Evolutionary conservation across 2,329 filamentous ascomycete species (phyloP), one percentile per base, ranked within the genome.

Genomic region (Myrmaecium sp.): DNA sequence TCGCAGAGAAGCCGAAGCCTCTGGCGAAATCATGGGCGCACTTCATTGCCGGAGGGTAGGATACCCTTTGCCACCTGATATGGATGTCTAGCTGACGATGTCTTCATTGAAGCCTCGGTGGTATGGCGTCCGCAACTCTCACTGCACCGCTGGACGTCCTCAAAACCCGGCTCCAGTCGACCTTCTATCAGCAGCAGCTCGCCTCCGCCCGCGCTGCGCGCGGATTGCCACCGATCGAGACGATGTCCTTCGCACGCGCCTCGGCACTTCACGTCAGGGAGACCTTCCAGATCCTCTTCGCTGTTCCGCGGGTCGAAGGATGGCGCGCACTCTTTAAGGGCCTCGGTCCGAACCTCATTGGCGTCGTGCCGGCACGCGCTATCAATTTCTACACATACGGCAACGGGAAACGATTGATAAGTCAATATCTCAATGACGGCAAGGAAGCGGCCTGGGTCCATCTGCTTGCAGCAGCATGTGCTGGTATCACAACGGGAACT

Each of bases 321-420:
- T 76, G 74, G 60, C 70, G 82, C 27, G 84, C 82, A 7, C 63
- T 95, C 4, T 95, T 94, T 64, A 92, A 92, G 49, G 86, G 86
- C 13, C 64, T 95, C 3, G 84, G 83, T 0, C 84, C 86, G 1
- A 94, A 92, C 50, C 62, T 94, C 5, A 64, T 89, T 5, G 84
- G 86, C 30, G 83, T 93, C 3, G 77, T 94, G 6, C 84, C 84
- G 2, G 84, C 84, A 11, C 66, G 83, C 33, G 75, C 78, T 27
- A 94, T 94, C 54, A 92, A 91, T 52, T 95, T 95, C 51, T 93
- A 75, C 56, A 74, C 81, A 9, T 93, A 94, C 47, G 82, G 82
- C 26, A 95, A 92, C 47, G 77, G 82, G 37, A 95, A 95, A 57
- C 66, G 76, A 17, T 57, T 91, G 25, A 73, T 91, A 33, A 74